Conservation (phyloP, 495 filamentous ascomycete species). For the Geoglossum glabrum region DNA sequence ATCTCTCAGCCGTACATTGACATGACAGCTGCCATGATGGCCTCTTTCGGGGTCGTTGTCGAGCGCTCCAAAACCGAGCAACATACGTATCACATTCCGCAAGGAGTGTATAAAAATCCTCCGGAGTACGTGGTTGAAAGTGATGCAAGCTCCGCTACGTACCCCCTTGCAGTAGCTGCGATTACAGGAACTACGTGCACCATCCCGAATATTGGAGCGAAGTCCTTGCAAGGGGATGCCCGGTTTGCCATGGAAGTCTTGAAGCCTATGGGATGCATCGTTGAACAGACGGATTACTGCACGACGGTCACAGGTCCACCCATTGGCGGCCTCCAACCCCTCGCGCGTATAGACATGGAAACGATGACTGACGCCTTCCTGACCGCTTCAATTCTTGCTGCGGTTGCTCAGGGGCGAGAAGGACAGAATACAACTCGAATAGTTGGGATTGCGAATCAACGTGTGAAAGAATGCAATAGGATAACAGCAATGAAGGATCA, state of each 20-base stretch:
- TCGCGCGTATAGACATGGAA: constrained; percentile 85
- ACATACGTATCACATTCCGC: constrained; percentile 87
- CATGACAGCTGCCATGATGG: constrained; percentile 98
- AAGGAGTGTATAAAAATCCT: constrained; percentile 69
- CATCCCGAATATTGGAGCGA: constrained; percentile 85
- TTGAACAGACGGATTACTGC: constrained; percentile 63
- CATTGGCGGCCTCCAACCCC: constrained; percentile 43
- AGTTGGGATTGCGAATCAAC: constrained; percentile 92
- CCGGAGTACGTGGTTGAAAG: constrained; percentile 81
- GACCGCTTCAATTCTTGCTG: constrained; percentile 80
- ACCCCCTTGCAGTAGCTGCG: constrained; percentile 84
- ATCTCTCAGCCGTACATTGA: constrained; percentile 96
- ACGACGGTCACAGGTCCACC: constrained; percentile 88
- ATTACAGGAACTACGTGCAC: constrained; percentile 89
- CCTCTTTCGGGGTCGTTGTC: constrained; percentile 71
- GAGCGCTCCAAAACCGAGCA: constrained; percentile 48
- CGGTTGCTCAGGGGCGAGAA: constrained; percentile 43
- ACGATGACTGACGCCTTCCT: constrained; percentile 99
- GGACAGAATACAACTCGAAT: constrained; percentile 52
- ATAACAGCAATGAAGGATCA: constrained; percentile 93
- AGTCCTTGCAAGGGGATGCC: constrained; percentile 85
- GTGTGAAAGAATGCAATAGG: constrained; percentile 96
- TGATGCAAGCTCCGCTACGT: constrained; percentile 93
- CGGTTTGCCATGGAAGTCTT: constrained; percentile 86
- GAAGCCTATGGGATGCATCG: constrained; percentile 78